Base-by-base conservation (phyloP, 2,329 filamentous ascomycete species). In the Pleoardoris graminearum region DNA sequence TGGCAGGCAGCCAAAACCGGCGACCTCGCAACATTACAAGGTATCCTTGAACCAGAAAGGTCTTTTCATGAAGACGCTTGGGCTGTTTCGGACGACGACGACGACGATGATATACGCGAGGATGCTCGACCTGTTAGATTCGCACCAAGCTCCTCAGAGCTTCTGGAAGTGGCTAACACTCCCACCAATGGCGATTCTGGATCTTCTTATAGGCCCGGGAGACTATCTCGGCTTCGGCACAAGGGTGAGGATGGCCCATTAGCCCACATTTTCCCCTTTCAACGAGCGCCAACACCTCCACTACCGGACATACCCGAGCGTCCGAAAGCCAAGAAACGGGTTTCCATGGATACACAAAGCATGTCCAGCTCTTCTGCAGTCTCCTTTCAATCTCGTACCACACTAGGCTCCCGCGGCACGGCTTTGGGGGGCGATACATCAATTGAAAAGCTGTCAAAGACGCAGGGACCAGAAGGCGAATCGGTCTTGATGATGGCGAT, bases 231-330 rank as follows among this genome's bases (percentile, higher is more conserved):
- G 11, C 54, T 51, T 11, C 61, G 55, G 27, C 56, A 53, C 27
- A 59, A 49, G 32, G 54, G 54, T 21, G 62, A 68, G 53, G 65
- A 70, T 41, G 76, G 76, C 2, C 77, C 77, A 2, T 59, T 97
- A 3, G 83, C 87, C 47, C 93, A 97, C 68, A 91, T 97, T 1
- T 97, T 97, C 62, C 93, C 92, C 0, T 97, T 96, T 57, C 89
- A 96, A 69, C 82, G 81, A 50, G 83, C 84, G 54, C 71, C 76
- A 37, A 79, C 75, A 19, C 77, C 78, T 22, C 76, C 78, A 17
- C 70, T 27, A n/a, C 38, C 38, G 27, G 38, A 27, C 14, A 5
- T 47, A 29, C 33, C 32, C 19, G 33, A 47, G 10, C 67, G 75
- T 4, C 84, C 84, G 52, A 83, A 82, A 60, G 76, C 82, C 30